Evolutionary conservation across 1,284 basidiomycete species (phyloP).

Genomic region (Taiwanofungus camphoratus): DNA sequence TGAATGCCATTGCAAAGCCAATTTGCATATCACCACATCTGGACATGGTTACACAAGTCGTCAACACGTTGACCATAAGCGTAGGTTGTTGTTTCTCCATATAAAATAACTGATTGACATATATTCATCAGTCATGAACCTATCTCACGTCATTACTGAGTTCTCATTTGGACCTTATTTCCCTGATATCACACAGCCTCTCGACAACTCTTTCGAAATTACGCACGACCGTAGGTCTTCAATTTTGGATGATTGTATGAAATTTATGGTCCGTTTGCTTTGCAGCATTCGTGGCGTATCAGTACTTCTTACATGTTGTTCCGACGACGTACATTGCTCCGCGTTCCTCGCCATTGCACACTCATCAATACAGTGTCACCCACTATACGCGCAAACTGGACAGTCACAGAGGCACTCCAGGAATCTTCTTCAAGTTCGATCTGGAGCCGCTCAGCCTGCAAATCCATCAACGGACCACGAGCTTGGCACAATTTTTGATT

Average conservation of each 20-base stretch:
- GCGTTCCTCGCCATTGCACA: slow-evolving; percentile 57
- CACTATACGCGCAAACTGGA: slow-evolving; percentile 81
- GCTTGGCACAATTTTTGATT: slow-evolving; percentile 78
- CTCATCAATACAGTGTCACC: slow-evolving; percentile 94
- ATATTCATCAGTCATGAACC: slow-evolving; percentile 78
- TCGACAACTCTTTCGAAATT: slow-evolving; percentile 86
- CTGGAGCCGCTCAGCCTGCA: slow-evolving; percentile 86
- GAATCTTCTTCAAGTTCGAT: slow-evolving; percentile 97
- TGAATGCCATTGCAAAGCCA: slow-evolving; percentile 54
- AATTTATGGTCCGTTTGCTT: neutral
- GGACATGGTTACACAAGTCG: slow-evolving; percentile 91
- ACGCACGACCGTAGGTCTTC: slow-evolving; percentile 69
- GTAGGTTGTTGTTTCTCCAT: slow-evolving; percentile 39
- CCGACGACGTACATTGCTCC: slow-evolving; percentile 88
- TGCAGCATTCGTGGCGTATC: slow-evolving; percentile 88
- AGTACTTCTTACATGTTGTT: slow-evolving; percentile 93
- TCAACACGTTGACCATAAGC: slow-evolving; percentile 81
- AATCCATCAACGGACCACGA: slow-evolving; percentile 83
- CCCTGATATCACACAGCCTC: slow-evolving; percentile 91
- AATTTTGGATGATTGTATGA: neutral
- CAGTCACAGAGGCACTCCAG: slow-evolving; percentile 79
- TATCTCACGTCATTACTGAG: slow-evolving; percentile 93
- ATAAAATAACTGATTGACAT: neutral
- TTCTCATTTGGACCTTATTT: slow-evolving; percentile 97
- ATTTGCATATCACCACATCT: slow-evolving; percentile 85